Evolutionary conservation across 192 early-diverging fungal genomes (phyloP).

Genomic region (Podila clonocystis): DNA sequence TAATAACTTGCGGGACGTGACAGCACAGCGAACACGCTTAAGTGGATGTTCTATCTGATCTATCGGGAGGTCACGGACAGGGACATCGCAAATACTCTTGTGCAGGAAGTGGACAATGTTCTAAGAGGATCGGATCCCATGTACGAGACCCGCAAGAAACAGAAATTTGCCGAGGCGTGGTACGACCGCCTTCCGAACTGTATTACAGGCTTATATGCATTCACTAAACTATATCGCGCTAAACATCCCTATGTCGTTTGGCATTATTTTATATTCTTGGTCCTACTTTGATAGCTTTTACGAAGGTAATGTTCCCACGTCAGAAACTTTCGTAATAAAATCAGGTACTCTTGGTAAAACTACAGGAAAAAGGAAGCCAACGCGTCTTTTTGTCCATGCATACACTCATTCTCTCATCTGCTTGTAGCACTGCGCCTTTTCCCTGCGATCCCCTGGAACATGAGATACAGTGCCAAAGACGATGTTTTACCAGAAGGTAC

Average conservation of each 20-base stretch:
- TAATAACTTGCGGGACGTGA: constrained; percentile 31
- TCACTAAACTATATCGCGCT: too few species aligned
- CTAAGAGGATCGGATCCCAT: constrained; percentile 19
- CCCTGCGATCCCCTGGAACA: constrained; percentile 66
- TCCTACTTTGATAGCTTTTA: constrained; percentile 8
- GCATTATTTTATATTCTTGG: too few species aligned
- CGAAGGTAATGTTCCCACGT: too few species aligned
- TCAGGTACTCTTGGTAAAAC: neutral
- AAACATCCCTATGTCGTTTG: too few species aligned
- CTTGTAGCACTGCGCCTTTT: constrained; percentile 68
- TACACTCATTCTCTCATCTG: too few species aligned
- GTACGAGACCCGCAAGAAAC: constrained; percentile 33
- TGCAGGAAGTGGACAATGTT: constrained; percentile 46
- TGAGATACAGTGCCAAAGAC: constrained; percentile 62
- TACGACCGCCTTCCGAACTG: constrained; percentile 7
- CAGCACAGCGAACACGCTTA: constrained; percentile 46
- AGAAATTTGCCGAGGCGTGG: constrained; percentile 49
- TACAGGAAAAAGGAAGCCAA: too few species aligned
- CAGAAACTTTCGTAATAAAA: too few species aligned
- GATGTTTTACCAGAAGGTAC: constrained; percentile 71
- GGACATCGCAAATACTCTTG: constrained; percentile 23
- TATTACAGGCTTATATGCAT: too few species aligned
- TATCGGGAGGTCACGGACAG: constrained; percentile 48
- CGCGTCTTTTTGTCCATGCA: neutral
- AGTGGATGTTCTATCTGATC: constrained; percentile 62